phyloP scores from a whole-genome alignment of 2,329 filamentous ascomycete genomes.

The Truncatella angustata region DNA sequence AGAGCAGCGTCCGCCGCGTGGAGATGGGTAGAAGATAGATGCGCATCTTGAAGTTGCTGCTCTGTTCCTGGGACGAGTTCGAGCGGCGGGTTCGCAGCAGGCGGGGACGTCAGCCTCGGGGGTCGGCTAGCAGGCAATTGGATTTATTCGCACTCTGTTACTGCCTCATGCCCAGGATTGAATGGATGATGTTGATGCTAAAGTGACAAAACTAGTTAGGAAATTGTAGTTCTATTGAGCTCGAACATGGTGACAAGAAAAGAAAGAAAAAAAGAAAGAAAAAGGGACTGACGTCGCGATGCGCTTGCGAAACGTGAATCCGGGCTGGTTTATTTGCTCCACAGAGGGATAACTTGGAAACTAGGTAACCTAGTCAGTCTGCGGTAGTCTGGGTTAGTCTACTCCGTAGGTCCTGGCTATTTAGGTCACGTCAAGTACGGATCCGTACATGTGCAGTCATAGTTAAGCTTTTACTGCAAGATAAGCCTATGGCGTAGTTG shows the following conservation, averaged over 20 bases:
- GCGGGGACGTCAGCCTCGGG: not conserved
- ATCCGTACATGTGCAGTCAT: too few relatives aligned
- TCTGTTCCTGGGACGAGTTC: not conserved
- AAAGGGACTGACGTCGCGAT: not conserved
- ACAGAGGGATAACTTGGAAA: not conserved
- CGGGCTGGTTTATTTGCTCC: not conserved
- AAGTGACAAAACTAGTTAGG: too few relatives aligned
- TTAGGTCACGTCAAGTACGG: too few relatives aligned
- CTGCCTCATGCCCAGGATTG: not conserved
- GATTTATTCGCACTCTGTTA: not conserved
- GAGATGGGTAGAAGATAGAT: constrained; percentile 93
- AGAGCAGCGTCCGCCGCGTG: constrained; percentile 85
- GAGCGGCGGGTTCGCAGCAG: not conserved
- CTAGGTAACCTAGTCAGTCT: too few relatives aligned
- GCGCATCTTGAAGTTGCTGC: constrained; percentile 69
- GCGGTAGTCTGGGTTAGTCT: too few relatives aligned
- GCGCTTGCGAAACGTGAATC: not conserved
- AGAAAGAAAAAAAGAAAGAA: too few relatives aligned
- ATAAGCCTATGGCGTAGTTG: not conserved
- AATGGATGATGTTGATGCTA: not conserved
- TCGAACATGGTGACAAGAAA: too few relatives aligned
- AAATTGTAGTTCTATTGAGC: too few relatives aligned
- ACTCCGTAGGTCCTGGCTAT: too few relatives aligned
- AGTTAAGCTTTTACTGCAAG: too few relatives aligned
- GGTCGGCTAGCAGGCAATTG: not conserved